Evolutionary conservation across 371 early-diverging fungal species (phyloP).

Genomic region (Mucor plumbeus): DNA sequence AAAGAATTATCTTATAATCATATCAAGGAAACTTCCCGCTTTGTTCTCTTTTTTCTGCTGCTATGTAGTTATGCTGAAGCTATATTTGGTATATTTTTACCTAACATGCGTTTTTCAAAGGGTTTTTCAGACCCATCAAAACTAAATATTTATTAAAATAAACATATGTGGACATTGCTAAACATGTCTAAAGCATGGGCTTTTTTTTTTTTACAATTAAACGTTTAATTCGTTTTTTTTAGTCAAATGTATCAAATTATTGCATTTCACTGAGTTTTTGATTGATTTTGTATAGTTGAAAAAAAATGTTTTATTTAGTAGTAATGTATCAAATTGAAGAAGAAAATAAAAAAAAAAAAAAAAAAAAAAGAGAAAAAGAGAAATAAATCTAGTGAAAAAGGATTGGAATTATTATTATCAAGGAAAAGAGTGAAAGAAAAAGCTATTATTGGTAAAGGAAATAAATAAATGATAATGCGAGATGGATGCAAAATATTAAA

Average conservation of each 20-base stretch:
- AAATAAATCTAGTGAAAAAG: not conserved
- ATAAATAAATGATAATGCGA: slow-evolving; percentile 6
- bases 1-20: no score
- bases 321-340: not conserved
- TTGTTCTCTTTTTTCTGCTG: not conserved
- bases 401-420: not conserved
- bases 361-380: not conserved
- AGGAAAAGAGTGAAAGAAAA: slow-evolving; percentile 10
- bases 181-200: not conserved
- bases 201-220: not conserved
- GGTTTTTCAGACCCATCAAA: no score
- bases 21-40: no score
- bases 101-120: no score
- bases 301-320: not conserved
- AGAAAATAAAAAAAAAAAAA: not conserved
- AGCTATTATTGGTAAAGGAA: slow-evolving; percentile 15
- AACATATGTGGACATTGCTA: not conserved
- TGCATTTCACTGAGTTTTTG: no score
- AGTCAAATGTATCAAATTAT: no score
- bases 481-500: slow-evolving; percentile 4
- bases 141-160: no score
- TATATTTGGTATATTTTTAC: not conserved
- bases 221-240: no score
- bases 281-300: not conserved
- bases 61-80: not conserved